A percentile compares a stretch with the other conserved stretches of the same genome.
Evolutionary conservation across 805 yeast genomes (phyloP).

Genomic region (Candida arabinofermentans): DNA sequence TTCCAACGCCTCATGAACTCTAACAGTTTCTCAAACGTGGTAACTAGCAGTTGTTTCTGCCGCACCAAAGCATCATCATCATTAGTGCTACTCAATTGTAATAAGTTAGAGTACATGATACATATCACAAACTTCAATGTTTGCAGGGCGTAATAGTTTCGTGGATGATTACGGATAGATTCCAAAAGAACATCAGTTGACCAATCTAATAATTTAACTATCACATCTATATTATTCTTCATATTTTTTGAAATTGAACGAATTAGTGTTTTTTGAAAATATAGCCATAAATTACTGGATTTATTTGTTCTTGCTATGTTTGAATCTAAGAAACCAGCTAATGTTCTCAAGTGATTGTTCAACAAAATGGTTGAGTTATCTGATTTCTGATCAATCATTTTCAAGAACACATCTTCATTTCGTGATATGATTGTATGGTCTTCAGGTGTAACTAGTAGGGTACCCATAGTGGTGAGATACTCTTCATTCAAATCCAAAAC

Average conservation of each 20-base stretch:
- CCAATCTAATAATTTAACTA: neutral
- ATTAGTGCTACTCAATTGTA: neutral
- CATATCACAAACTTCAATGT: constrained; percentile 26
- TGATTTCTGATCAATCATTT: neutral
- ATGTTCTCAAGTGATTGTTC: neutral
- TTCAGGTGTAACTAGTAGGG: constrained; percentile 27
- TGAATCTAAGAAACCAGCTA: constrained; percentile 11
- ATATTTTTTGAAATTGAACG: neutral
- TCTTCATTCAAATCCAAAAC: neutral
- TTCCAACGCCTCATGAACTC: neutral
- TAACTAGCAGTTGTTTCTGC: too few relatives aligned
- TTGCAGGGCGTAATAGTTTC: constrained; percentile 48
- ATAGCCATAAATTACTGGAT: constrained; percentile 31
- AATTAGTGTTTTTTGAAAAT: constrained; percentile 15
- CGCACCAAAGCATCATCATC: neutral
- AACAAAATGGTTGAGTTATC: too few relatives aligned
- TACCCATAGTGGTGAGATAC: constrained; percentile 19
- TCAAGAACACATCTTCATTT: constrained; percentile 6
- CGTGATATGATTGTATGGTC: constrained; percentile 22
- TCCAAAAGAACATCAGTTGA: constrained; percentile 20
- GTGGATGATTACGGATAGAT: constrained; percentile 38
- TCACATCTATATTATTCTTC: neutral
- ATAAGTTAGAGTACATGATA: neutral
- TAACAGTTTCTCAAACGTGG: neutral
- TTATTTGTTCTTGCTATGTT: constrained; percentile 29